phyloP scores from a whole-genome alignment of 1,284 basidiomycete genomes.

The Rhizoctonia solani region DNA sequence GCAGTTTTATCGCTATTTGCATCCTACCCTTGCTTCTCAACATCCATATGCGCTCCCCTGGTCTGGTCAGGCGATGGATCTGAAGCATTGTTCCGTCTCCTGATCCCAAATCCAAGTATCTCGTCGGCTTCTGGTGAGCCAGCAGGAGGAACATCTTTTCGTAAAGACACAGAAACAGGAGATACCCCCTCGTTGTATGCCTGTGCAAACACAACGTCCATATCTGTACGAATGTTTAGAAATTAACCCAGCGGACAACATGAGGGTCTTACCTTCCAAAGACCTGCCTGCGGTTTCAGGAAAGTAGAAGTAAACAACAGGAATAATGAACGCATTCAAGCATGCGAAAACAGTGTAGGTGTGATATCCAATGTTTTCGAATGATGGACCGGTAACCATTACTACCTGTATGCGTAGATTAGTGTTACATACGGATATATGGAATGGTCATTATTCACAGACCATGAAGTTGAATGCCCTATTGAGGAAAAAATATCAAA shows the following conservation, averaged over 20 bases:
- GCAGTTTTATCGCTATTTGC: not conserved
- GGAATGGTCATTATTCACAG: not conserved
- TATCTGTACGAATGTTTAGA: constrained; percentile 48
- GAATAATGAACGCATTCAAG: constrained; percentile 63
- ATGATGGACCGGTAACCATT: constrained; percentile 68
- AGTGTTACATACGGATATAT: constrained; percentile 12
- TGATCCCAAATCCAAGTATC: constrained; percentile 15
- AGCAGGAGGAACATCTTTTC: constrained; percentile 55
- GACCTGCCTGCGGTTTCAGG: constrained; percentile 70
- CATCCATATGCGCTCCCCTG: constrained; percentile 9
- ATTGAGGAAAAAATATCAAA: constrained; percentile 42
- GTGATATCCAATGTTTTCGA: constrained; percentile 62
- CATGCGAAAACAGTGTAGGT: constrained; percentile 69
- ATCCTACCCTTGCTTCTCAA: not conserved
- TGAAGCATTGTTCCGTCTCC: constrained; percentile 20
- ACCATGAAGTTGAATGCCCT: constrained; percentile 70
- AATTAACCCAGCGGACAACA: not conserved
- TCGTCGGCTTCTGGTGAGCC: constrained; percentile 21
- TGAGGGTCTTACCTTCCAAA: constrained; percentile 55
- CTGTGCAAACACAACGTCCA: constrained; percentile 66
- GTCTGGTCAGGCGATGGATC: constrained; percentile 43
- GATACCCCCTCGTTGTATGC: constrained; percentile 61
- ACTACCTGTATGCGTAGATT: constrained; percentile 46
- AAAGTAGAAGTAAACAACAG: constrained; percentile 65
- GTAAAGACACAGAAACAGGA: constrained; percentile 58